phyloP scores from a whole-genome alignment of 2,329 filamentous ascomycete species.

The Diaporthe humulicola region DNA sequence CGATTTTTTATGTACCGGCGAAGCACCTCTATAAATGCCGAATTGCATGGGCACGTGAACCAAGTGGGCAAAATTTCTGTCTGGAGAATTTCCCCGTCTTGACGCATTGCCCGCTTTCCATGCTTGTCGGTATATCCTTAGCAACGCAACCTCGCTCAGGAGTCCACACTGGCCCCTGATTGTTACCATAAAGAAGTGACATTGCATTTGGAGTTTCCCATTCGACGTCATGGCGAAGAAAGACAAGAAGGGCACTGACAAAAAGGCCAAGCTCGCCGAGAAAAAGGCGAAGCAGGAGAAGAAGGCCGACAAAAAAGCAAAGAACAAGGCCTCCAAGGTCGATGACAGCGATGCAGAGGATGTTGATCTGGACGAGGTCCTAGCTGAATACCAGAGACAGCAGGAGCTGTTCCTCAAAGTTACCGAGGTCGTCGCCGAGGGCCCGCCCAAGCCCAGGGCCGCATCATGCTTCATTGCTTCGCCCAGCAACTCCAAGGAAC shows the following conservation, averaged over 20 bases:
- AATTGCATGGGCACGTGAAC: slow-evolving; percentile 27
- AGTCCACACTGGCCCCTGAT: background rate
- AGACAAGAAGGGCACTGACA: slow-evolving; percentile 56
- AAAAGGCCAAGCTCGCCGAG: slow-evolving; percentile 66
- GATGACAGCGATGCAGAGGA: slow-evolving; percentile 93
- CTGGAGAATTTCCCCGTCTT: slow-evolving; percentile 17
- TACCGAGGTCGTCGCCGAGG: slow-evolving; percentile 80
- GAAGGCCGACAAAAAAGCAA: slow-evolving; percentile 89
- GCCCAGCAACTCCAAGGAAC: slow-evolving; percentile 86
- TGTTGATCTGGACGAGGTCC: slow-evolving; percentile 90
- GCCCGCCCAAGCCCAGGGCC: slow-evolving; percentile 81
- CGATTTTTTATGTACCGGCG: background rate
- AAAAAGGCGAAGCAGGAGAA: slow-evolving; percentile 86
- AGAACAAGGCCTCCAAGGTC: slow-evolving; percentile 75
- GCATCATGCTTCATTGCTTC: slow-evolving; percentile 88
- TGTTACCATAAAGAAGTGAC: background rate
- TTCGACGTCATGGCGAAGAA: slow-evolving; percentile 58
- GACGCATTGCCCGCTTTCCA: slow-evolving; percentile 22
- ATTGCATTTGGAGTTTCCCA: background rate
- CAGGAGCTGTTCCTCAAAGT: slow-evolving; percentile 96
- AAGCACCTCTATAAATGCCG: slow-evolving; percentile 12
- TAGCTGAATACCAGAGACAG: slow-evolving; percentile 92
- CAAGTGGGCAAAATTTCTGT: slow-evolving; percentile 23
- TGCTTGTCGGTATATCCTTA: background rate
- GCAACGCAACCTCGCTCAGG: background rate